Base-by-base conservation (phyloP, 768 basidiomycete genomes). In the Tylopilus subfusipes region DNA sequence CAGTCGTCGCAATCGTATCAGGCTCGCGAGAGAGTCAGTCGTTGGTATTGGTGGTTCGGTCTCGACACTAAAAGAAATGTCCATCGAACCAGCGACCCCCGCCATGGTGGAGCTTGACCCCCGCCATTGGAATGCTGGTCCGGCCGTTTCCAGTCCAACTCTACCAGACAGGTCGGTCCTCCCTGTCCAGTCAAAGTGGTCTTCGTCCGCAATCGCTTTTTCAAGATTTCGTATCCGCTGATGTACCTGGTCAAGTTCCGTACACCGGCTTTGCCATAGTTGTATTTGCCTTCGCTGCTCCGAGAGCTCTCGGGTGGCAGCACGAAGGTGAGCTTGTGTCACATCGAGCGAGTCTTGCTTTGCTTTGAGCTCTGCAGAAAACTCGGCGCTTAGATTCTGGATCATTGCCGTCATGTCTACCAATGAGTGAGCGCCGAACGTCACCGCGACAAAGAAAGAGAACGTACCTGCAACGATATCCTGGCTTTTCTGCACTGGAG, bases 301-400 rank as follows among this genome's bases (percentile, higher is more conserved):
- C 1, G 93, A 86, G 21, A 99, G 83, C 61, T 93, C 88, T 50
- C 90, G 86, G 3, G 96, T 98, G 1, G 93, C 90, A 13, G 87
- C 86, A 25, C 90, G 87, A 12, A 99, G 82, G 60, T 94, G 88
- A 5, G 83, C 84, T 68, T 93, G 91, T 12, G 88, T 93, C 18
- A 88, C 82, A 56, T 93, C 91, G n/a, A 98, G 82, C 19, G 82
- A 78, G 59, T 93, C 91, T 70, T 93, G 86, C 68, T 97, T 98
- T 19, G 80, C 71, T 65, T 89, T 86, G 59, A 98, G 81, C 71
- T 99, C 97, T 22, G 79, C 60, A 42, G 85, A 78, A 71, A 96
- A 98, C 34, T 96, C 91, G 6, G 78, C 67, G 53, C 84, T 82
- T 7, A 98, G 80, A 43, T 75, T 76, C 68, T 90, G 84, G 43